A percentile compares a stretch with the other conserved stretches of the same genome.
These are phyloP conservation scores for Pichia paraexigua DNA, from an alignment of 805 yeast species.

Conservation along the genomic window DNA sequence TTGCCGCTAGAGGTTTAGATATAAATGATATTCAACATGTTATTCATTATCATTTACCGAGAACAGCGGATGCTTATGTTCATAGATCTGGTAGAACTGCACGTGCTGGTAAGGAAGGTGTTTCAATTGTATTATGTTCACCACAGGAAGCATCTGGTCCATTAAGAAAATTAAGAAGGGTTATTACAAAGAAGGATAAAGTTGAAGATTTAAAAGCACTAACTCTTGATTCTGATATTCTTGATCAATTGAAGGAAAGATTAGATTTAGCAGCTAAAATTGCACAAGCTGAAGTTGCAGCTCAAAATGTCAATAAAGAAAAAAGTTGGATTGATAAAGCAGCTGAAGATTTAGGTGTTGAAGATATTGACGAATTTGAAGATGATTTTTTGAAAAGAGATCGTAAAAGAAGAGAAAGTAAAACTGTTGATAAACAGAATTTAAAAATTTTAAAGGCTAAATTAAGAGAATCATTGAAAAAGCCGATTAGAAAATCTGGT, in stretches of 20 bases:
- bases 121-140: constrained; percentile 86
- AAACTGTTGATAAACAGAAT: constrained; percentile 46
- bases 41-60: constrained; percentile 89
- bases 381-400: constrained; percentile 61
- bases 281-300: constrained; percentile 62
- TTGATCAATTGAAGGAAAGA: constrained; percentile 64
- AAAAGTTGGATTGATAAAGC: constrained; percentile 81
- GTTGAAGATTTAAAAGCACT: constrained; percentile 53
- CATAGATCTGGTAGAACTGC: constrained; percentile 99
- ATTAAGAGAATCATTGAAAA: constrained; percentile 42
- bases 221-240: constrained; percentile 68
- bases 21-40: constrained; percentile 88
- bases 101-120: constrained; percentile 90
- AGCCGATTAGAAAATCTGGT: constrained; percentile 52
- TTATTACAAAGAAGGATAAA: constrained; percentile 32
- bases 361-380: constrained; percentile 55
- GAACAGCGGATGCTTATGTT: constrained; percentile 88
- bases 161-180: constrained; percentile 60
- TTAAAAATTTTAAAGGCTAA: constrained; percentile 39
- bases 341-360: constrained; percentile 88
- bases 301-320: constrained; percentile 50
- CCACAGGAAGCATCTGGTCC: constrained; percentile 94
- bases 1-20: constrained; percentile 97
- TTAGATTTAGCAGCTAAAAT: constrained; percentile 61
- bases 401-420: constrained; percentile 46